Conservation (phyloP, 1,284 basidiomycete species). For the Rhizoctonia solani region DNA sequence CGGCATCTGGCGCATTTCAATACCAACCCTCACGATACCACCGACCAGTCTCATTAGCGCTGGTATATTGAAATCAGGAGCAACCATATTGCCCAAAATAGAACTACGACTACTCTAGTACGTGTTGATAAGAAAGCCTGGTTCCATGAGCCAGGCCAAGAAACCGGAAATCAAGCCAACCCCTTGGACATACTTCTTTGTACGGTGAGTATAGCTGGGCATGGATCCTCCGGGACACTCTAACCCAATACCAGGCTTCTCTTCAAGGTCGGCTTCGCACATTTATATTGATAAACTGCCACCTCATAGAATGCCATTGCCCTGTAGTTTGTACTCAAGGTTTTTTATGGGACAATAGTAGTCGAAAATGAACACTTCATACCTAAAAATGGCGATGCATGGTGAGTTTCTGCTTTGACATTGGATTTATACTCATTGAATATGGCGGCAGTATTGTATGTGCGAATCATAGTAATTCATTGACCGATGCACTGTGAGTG, state of each 20-base stretch:
- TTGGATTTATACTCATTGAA: conserved; percentile 6
- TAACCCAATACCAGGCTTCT: conserved; percentile 22
- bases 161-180: conserved; percentile 14
- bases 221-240: no score
- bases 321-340: conserved; percentile 72
- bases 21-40: no score
- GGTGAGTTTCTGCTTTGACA: conserved; percentile 51
- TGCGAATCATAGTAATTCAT: conserved; percentile 80
- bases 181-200: conserved; percentile 37
- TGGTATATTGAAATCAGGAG: no score
- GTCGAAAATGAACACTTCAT: conserved; percentile 75
- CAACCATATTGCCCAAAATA: no score
- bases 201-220: conserved; percentile 20
- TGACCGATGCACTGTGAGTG: conserved; percentile 80
- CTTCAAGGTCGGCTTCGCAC: conserved; percentile 29
- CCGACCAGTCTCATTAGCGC: no score
- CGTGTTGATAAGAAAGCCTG: not conserved
- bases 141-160: not conserved
- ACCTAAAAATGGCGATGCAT: conserved; percentile 70
- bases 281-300: not conserved
- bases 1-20: no score
- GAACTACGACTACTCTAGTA: no score
- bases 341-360: conserved; percentile 87
- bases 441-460: conserved; percentile 61
- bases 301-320: conserved; percentile 52